Evolutionary conservation across 2,329 filamentous ascomycete genomes (phyloP), one percentile per base, ranked within the genome.

Genomic region (Zymoseptoria tritici): DNA sequence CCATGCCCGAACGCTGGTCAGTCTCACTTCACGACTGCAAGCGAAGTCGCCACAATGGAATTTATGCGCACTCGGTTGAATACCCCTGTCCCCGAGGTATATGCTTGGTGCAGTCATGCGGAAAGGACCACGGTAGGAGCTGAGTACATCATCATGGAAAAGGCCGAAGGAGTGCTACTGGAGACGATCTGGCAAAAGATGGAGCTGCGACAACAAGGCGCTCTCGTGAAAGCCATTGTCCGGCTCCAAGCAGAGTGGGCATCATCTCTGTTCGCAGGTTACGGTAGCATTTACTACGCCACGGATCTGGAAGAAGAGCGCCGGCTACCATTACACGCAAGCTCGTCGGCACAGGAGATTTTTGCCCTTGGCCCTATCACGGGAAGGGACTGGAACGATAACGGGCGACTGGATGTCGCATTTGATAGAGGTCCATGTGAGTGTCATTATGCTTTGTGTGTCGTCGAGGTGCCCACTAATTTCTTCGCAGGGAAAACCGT

Each of bases 401-500:
- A 71, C 54, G 70, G 70, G 5, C 69, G 74, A 61, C 67, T 59
- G 22, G 56, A 52, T 29, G 58, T 76, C 55, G 52, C 66, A 8
- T 70, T 70, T 56, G 70, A 75, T 55, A 62, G 72, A 67, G 75
- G 74, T 29, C 73, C 74, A 62, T 76, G 75, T 76, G 66, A 71
- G 72, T 64, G 55, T 53, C 49, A 53, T 29, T 60, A 29, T 42
- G 36, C 55, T 55, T 57, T 54, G 56, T 16, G 46, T 13, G 53
- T 31, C 29, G 52, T 52, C 64, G 36, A 46, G 59, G 22, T 26
- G 64, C 57, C 62, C 60, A 60, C 68, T 63, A 50, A 31, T 5
- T 13, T 55, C 16, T 51, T 60, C 29, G 36, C 54, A 60, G 58
- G 54, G 56, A 67, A 9, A 3, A 31, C 36, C 26, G 22, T 62